Percentiles rank a stretch among this genome's conserved stretches.
phyloP scores from a whole-genome alignment of 352 stramenopile genomes.

The Phytopythium chamaehyphon region DNA sequence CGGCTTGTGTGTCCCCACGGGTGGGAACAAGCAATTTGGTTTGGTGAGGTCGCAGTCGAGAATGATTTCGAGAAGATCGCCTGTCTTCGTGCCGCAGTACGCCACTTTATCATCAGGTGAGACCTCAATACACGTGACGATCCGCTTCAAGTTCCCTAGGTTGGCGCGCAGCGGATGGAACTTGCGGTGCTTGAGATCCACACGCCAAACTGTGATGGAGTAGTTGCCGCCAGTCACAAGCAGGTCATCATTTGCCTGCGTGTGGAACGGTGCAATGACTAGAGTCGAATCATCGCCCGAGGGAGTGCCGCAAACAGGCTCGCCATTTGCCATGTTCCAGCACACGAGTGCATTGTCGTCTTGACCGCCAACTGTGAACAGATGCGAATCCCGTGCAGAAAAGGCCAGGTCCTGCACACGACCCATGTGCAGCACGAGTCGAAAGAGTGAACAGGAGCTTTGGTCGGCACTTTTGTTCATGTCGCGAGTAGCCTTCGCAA shows the following conservation, averaged over 20 bases:
- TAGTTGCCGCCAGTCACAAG: conserved; percentile 95
- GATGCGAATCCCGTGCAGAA: conserved; percentile 78
- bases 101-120: conserved; percentile 90
- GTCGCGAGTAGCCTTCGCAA: conserved; percentile 74
- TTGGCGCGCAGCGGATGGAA: conserved; percentile 93
- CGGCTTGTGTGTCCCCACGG: conserved; percentile 74
- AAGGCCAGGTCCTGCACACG: conserved; percentile 94
- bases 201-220: conserved; percentile 87
- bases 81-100: conserved; percentile 94
- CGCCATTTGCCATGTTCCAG: conserved; percentile 89
- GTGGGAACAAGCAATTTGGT: conserved; percentile 69
- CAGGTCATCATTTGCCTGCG: conserved; percentile 82
- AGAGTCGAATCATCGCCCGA: conserved; percentile 92
- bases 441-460: conserved; percentile 73
- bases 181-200: conserved; percentile 88
- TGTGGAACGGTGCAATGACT: conserved; percentile 85
- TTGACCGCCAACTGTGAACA: conserved; percentile 92
- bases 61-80: conserved; percentile 94
- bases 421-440: conserved; percentile 94
- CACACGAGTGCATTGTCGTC: conserved; percentile 97
- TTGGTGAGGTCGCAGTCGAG: conserved; percentile 94
- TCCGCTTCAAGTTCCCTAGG: conserved; percentile 91
- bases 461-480: conserved; percentile 63
- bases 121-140: conserved; percentile 92
- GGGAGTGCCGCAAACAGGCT: conserved; percentile 90